Evolutionary conservation across 2,329 filamentous ascomycete genomes (phyloP).

Genomic region (Alternaria panax): DNA sequence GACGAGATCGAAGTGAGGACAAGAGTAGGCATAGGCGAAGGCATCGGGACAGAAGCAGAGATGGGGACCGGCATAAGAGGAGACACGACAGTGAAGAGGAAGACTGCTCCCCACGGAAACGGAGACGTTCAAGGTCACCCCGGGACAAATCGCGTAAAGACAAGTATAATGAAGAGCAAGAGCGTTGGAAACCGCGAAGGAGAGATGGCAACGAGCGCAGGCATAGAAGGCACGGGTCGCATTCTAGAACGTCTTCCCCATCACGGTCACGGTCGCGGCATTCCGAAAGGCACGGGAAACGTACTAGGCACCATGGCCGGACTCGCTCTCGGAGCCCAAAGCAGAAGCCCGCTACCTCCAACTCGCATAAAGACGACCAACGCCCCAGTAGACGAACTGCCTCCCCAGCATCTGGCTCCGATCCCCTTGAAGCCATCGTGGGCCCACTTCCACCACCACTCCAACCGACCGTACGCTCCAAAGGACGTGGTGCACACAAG

Average conservation of each 20-base stretch:
- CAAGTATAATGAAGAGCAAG: slow-evolving; percentile 18
- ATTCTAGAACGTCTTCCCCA: slow-evolving; percentile 27
- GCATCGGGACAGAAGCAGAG: slow-evolving; percentile 23
- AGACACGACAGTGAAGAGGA: slow-evolving; percentile 22
- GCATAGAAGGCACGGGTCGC: slow-evolving; percentile 25
- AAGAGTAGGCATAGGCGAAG: slow-evolving; percentile 14
- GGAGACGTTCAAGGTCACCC: slow-evolving; percentile 27
- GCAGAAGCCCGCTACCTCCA: not conserved
- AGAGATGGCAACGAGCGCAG: slow-evolving; percentile 14
- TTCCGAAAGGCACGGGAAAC: slow-evolving; percentile 16
- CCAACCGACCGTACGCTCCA: slow-evolving; percentile 50
- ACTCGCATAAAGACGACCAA: not conserved
- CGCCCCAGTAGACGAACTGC: slow-evolving; percentile 16
- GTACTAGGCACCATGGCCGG: slow-evolving; percentile 16
- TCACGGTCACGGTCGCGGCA: slow-evolving; percentile 31
- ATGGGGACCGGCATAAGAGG: slow-evolving; percentile 24
- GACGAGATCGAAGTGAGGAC: slow-evolving; percentile 26
- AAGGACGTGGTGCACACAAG: slow-evolving; percentile 43
- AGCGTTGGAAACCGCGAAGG: slow-evolving; percentile 13
- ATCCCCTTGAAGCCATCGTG: slow-evolving; percentile 77
- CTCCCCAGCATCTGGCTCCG: slow-evolving; percentile 60
- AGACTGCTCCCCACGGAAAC: slow-evolving; percentile 20
- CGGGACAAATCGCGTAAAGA: slow-evolving; percentile 15
- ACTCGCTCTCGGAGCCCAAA: slow-evolving; percentile 20
- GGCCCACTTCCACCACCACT: slow-evolving; percentile 71